phyloP scores from a whole-genome alignment of 2,329 filamentous ascomycete genomes.

The Pseudogymnoascus sp. region DNA sequence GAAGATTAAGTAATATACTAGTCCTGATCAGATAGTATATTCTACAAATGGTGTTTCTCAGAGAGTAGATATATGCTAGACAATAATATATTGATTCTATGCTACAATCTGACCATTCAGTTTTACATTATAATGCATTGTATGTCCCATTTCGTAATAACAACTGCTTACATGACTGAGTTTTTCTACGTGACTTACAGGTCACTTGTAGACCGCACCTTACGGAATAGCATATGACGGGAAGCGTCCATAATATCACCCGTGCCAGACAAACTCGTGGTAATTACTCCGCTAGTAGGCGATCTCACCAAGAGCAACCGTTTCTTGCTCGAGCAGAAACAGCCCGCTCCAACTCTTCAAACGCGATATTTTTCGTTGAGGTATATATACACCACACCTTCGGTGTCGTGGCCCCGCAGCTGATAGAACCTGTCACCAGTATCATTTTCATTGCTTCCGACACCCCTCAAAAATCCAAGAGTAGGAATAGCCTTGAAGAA shows the following conservation, averaged over 20 bases:
- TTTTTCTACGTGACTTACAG: neutral
- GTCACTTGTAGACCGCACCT: neutral
- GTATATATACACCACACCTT: neutral
- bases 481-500: no score
- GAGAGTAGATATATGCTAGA: neutral
- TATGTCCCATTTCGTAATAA: neutral
- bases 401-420: neutral
- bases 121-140: neutral
- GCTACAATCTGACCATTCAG: neutral
- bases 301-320: neutral
- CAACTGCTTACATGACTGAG: neutral
- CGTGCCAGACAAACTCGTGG: neutral
- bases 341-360: neutral
- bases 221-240: neutral
- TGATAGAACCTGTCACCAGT: neutral
- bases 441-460: neutral
- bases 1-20: neutral
- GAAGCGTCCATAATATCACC: neutral
- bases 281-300: neutral
- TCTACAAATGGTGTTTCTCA: neutral
- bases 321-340: neutral
- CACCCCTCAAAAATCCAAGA: no score
- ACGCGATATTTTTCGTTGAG: no score
- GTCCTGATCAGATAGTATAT: neutral
- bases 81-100: neutral